Evolutionary conservation across 371 early-diverging fungal species (phyloP), one percentile per base, ranked within the genome.

Genomic region (Mortierella sp.): DNA sequence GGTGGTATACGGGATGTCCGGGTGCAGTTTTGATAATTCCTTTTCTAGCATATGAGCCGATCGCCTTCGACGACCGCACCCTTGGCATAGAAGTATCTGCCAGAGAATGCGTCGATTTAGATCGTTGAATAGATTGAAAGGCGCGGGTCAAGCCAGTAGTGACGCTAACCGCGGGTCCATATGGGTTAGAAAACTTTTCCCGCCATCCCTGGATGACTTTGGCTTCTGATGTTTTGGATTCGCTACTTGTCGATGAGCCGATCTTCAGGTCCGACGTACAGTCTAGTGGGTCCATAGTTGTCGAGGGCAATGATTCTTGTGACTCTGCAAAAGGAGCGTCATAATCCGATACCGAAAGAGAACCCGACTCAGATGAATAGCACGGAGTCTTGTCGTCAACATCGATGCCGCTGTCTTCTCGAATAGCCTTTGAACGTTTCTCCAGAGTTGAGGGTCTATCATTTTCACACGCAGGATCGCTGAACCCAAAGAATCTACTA

Each of bases 401-500:
- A 6, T 69, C 70, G 8, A 69, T 49, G 21, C 76, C 76, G 27
- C 76, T 75, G 23, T 75, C 76, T 50, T 57, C 65, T 26, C 76
- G 60, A 3, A 41, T 28, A 2, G 58, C 23, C n/a, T 27, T 24
- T 1, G 55, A 43, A 26, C 39, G 42, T 4, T 26, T 7, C 6
- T 46, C 8, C 12, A n/a, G 15, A 17, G n/a, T n/a, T 30, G 31
- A 9, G 27, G 19, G 9, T 26, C 39, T 17, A 21, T 26, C 15
- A 23, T 27, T 49, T 4, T 27, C 49, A 6, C 31, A n/a, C 28
- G 21, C 9, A 14, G 47, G 9, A 0, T 54, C 41, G 30, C 56
- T 66, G n/a, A 61, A 50, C n/a, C 69, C 69, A 60, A 75, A 75
- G 58, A 64, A 75, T 21, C 76, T 64, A 37, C 76, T 75, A 12